Evolutionary conservation across 331 rosid species (phyloP), one percentile per base, ranked within the genome.

Genomic region (Pyrus hybrid): DNA sequence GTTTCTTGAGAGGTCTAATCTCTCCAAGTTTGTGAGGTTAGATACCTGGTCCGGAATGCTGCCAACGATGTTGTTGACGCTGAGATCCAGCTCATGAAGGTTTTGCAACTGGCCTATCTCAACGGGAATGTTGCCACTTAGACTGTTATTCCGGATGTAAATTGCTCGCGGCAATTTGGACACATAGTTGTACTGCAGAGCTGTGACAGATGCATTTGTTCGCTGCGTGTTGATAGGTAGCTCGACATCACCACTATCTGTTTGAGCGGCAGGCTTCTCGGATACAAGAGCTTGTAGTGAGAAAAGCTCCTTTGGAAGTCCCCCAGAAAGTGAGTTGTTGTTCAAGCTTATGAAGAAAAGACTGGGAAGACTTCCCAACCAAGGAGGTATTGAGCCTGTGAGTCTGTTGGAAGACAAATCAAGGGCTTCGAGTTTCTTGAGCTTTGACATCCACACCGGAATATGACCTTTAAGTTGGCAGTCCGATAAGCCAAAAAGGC

Each of bases 251-350:
- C 21, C 57, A 17, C 57, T 17, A 51, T 51, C 57, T 1, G 0
- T 51, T 6, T 26, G 9, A 30, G 21, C 7, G 2, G 18, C 3
- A 25, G 54, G 2, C 28, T 18, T 2, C 21, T 6, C 0, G 1
- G 57, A 51, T 70, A 29, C n/a, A 41, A 70, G 32, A 2, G 47
- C 28, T 70, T 28, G 6, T 12, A 70, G 57, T 20, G 26, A 10
- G 29, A 7, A 70, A 70, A 70, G 74, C 29, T 70, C 47, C 12
- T 53, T 70, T 20, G 74, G 74, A 51, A 70, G 7, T n/a, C 21
- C 47, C 56, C 63, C 74, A 0, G 74, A 70, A 26, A 70, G 7
- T 0, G 13, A 13, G 75, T 71, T 71, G 14, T 20, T 29, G 1
- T 1, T 0, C 49, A 71, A 53, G n/a, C 2, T 13, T 53, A 71